Percentiles rank a stretch among this genome's conserved stretches.
Conservation (phyloP, 768 basidiomycete genomes). For the Podaxis sp. region DNA sequence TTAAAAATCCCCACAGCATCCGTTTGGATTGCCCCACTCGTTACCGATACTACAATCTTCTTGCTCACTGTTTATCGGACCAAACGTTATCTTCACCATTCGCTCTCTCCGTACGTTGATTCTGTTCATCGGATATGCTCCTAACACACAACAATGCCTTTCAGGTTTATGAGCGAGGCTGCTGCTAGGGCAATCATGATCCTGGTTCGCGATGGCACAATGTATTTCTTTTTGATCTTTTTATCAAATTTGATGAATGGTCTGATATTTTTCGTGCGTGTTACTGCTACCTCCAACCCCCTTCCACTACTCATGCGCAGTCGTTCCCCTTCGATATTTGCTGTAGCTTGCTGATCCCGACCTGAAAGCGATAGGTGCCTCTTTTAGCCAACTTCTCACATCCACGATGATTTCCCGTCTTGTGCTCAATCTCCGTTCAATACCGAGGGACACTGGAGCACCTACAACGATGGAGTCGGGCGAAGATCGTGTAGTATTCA, state of each 20-base stretch:
- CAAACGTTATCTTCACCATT: conserved; percentile 7
- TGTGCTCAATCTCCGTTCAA: conserved; percentile 25
- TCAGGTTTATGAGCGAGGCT: background rate
- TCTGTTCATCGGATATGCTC: too few species aligned
- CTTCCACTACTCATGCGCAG: background rate
- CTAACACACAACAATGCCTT: background rate
- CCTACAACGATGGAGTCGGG: background rate
- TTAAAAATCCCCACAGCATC: conserved; percentile 12
- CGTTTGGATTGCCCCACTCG: conserved; percentile 21
- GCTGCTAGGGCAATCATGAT: conserved; percentile 17
- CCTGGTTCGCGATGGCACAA: conserved; percentile 22
- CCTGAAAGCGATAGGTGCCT: conserved; percentile 26
- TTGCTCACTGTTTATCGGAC: conserved; percentile 18
- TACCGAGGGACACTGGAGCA: background rate
- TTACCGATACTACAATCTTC: conserved; percentile 19
- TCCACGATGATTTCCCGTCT: conserved; percentile 25
- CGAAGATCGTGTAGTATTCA: background rate
- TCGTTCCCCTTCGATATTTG: background rate
- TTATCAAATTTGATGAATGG: conserved; percentile 22
- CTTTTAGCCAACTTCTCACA: conserved; percentile 26
- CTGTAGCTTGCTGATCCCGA: conserved; percentile 18
- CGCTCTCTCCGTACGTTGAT: background rate
- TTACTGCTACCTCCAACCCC: background rate
- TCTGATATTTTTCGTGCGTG: conserved; percentile 23
- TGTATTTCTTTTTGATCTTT: conserved; percentile 25